A percentile compares a stretch with the other conserved stretches of the same genome.
Conservation (phyloP, 2,329 filamentous ascomycete genomes). For the Aspergillus caelatus region DNA sequence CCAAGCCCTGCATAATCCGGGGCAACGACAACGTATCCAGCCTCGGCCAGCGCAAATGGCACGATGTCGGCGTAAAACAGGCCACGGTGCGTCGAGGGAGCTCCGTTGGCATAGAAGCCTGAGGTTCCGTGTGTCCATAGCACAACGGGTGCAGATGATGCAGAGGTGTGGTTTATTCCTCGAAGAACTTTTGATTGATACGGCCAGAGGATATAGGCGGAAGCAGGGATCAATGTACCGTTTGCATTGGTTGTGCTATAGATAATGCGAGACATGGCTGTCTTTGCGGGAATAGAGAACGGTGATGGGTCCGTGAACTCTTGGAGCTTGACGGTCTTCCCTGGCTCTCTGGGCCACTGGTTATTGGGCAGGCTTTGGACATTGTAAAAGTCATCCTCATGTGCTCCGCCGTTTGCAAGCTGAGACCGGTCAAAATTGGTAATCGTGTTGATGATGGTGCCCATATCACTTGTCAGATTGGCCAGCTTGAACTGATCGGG, state of each 20-base stretch:
- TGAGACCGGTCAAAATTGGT: slow-evolving; percentile 20
- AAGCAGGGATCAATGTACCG: slow-evolving; percentile 50
- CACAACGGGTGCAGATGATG: slow-evolving; percentile 32
- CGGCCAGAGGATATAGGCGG: slow-evolving; percentile 56
- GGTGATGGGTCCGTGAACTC: slow-evolving; percentile 18
- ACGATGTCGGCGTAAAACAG: slow-evolving; percentile 47
- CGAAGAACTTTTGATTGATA: slow-evolving; percentile 32
- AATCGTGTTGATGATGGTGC: slow-evolving; percentile 14
- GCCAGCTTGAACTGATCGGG: slow-evolving; percentile 9
- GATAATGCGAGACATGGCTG: slow-evolving; percentile 50
- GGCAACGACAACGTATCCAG: slow-evolving; percentile 50
- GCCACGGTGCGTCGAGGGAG: slow-evolving; percentile 45
- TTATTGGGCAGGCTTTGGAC: slow-evolving; percentile 13
- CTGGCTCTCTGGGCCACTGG: slow-evolving; percentile 17
- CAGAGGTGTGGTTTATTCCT: slow-evolving; percentile 8
- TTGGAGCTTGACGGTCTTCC: slow-evolving; percentile 17
- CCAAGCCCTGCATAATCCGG: slow-evolving; percentile 53
- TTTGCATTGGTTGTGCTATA: slow-evolving; percentile 53
- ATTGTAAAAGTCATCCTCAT: slow-evolving; percentile 21
- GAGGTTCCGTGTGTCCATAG: slow-evolving; percentile 52
- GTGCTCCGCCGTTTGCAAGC: slow-evolving; percentile 24
- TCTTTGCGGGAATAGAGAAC: slow-evolving; percentile 19
- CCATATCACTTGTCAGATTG: slow-evolving; percentile 11
- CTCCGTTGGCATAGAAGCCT: slow-evolving; percentile 43
- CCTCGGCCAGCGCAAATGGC: slow-evolving; percentile 45